Evolutionary conservation across 208 protist genomes (phyloP).

Genomic region (Leishmania gerbilli): DNA sequence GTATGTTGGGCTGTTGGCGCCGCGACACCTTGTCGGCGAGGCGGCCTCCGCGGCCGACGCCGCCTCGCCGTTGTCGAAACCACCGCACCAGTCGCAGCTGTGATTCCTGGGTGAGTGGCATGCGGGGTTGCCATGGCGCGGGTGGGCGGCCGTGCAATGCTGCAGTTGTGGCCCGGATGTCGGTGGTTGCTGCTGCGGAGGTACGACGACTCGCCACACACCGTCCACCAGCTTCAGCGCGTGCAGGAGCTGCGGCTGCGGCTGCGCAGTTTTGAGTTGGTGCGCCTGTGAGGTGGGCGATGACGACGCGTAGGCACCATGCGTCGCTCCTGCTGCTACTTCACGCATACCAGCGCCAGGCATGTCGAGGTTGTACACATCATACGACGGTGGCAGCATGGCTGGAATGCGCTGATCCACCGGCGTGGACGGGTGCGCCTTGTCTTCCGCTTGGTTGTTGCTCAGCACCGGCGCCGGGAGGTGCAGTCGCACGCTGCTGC

Average conservation of each 20-base stretch:
- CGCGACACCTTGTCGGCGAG: not conserved
- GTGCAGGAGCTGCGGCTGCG: not conserved
- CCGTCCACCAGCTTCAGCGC: not conserved
- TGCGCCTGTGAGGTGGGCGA: constrained; percentile 2
- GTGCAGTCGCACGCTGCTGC: not conserved
- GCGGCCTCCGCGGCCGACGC: not conserved
- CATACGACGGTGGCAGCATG: constrained; percentile 18
- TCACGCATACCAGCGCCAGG: not conserved
- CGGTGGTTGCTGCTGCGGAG: not conserved
- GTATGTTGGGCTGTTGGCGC: not conserved
- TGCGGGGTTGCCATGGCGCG: not conserved
- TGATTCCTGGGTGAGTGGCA: not conserved
- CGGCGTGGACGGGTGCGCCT: constrained; percentile 12
- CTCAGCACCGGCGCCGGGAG: not conserved
- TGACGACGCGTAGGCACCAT: not conserved
- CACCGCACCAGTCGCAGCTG: not conserved
- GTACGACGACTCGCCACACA: not conserved
- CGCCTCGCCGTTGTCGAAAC: not conserved
- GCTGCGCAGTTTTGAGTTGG: not conserved
- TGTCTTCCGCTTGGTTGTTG: not conserved
- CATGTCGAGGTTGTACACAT: constrained; percentile 19
- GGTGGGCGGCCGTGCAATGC: not conserved
- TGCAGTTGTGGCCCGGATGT: not conserved
- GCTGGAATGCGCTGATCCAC: constrained; percentile 29
- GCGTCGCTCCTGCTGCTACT: not conserved